A percentile compares a stretch with the other conserved stretches of the same genome.
Evolutionary conservation across 768 basidiomycete species (phyloP).

Genomic region (Podaxis sp.): DNA sequence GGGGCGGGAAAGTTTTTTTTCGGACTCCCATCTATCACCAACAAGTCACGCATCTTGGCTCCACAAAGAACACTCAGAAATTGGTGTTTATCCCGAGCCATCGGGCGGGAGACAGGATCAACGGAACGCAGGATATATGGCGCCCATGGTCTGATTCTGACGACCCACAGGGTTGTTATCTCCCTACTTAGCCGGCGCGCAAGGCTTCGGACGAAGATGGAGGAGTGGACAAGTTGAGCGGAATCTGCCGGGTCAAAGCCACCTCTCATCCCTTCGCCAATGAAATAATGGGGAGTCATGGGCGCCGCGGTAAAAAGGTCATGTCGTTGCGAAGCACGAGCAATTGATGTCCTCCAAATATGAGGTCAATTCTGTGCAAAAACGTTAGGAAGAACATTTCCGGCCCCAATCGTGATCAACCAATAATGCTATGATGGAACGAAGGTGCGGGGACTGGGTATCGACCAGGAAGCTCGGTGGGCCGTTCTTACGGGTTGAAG

Average conservation of each 20-base stretch:
- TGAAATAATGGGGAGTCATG: conserved; percentile 9
- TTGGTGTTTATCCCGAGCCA: conserved; percentile 7
- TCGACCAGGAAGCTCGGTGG: background rate
- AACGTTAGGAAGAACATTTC: conserved; percentile 1
- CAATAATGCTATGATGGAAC: conserved; percentile 5
- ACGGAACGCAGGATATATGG: conserved; percentile 4
- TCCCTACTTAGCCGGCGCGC: background rate
- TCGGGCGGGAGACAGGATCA: conserved; percentile 8
- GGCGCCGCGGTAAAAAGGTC: conserved; percentile 11
- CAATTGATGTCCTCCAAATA: background rate
- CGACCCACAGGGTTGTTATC: conserved; percentile 12
- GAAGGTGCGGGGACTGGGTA: background rate
- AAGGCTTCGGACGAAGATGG: background rate
- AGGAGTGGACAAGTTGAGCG: background rate
- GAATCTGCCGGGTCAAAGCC: background rate
- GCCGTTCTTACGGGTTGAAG: conserved; percentile 1
- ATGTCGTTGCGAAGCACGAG: background rate
- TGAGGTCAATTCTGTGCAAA: background rate
- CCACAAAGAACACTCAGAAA: conserved; percentile 7
- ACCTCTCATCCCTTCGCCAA: conserved; percentile 3
- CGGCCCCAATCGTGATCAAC: conserved; percentile 1
- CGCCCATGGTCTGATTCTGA: background rate
- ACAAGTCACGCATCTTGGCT: background rate
- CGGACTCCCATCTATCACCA: background rate
- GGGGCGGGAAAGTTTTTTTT: conserved; percentile 16